Evolutionary conservation across 495 filamentous ascomycete genomes (phyloP).

Genomic region (Poronia punctata): DNA sequence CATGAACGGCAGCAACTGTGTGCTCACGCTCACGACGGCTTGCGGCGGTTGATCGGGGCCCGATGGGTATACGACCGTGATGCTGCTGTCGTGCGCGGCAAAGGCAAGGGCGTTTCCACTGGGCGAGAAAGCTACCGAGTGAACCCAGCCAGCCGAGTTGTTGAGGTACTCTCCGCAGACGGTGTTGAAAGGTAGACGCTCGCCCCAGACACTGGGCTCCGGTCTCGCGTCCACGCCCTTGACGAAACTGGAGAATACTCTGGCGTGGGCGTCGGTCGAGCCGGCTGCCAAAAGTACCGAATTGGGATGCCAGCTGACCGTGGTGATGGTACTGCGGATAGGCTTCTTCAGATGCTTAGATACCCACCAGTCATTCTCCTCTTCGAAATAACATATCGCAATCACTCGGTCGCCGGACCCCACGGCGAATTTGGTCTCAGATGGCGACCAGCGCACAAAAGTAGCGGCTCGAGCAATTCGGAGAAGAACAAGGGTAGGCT

Average conservation of each 20-base stretch:
- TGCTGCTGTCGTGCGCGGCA: conserved; percentile 85
- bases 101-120: conserved; percentile 88
- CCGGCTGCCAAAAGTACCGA: conserved; percentile 89
- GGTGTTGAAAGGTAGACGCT: conserved; percentile 92
- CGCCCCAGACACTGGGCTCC: conserved; percentile 86
- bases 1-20: conserved; percentile 84
- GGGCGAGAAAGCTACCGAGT: conserved; percentile 83
- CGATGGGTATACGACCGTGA: conserved; percentile 92
- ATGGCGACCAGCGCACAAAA: conserved; percentile 94
- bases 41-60: conserved; percentile 85
- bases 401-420: conserved; percentile 93
- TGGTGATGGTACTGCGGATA: conserved; percentile 91
- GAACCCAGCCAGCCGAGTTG: conserved; percentile 93
- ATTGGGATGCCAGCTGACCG: conserved; percentile 93
- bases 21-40: conserved; percentile 81
- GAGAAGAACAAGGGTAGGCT: conserved; percentile 91
- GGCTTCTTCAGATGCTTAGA: conserved; percentile 99
- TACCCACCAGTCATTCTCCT: conserved; percentile 99
- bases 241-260: conserved; percentile 92
- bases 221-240: conserved; percentile 87
- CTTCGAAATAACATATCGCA: conserved; percentile 97
- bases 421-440: conserved; percentile 93
- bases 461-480: conserved; percentile 96
- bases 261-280: conserved; percentile 93
- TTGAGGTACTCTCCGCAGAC: conserved; percentile 96